Evolutionary conservation across 495 filamentous ascomycete genomes (phyloP), one percentile per base, ranked within the genome.

Genomic region (Podospora anserina): DNA sequence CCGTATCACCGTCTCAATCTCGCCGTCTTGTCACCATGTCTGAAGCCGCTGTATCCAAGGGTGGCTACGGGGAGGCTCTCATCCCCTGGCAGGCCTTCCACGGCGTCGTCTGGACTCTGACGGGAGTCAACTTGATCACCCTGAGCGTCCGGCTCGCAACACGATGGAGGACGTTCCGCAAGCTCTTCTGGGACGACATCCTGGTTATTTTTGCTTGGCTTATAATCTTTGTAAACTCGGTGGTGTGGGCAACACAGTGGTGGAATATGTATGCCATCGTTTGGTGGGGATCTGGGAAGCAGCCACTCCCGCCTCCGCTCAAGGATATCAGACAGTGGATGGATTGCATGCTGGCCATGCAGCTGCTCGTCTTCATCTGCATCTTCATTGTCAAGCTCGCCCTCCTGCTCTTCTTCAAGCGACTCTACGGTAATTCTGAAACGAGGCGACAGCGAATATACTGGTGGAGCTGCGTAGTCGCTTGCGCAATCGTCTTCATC

Each of bases 401-500:
- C 0, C 75, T 76, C 39, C 34, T 77, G 16, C 18, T 77, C 6
- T 78, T 80, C 69, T 80, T 80, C 69, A 56, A 66, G 27, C 44
- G 75, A 2, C 69, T 80, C 0, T 69, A 64, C 20, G 20, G n/a
- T 3, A 67, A 69, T 30, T 61, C 77, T 7, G 63, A 68, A 16
- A 13, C 39, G 5, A 49, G 13, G 23, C 11, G 49, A 2, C 69
- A 73, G 20, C 23, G 58, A 66, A 26, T 26, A 49, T 20, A 70
- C 23, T 71, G 70, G 69, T 79, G 75, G 72, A 23, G 28, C 59
- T 20, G 53, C 72, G 27, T 77, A 2, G 32, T 53, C 19, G 66
- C 75, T 13, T 67, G 63, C 2, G 11, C 72, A 2, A 69, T 65
- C 18, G 62, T 65, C 3, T 79, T 68, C 56, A 26, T 72, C n/a